Percentiles rank a stretch among this genome's conserved stretches.
Evolutionary conservation across 1,139 yeast species (phyloP).

Genomic region (Schwanniomyces etchellsii): DNA sequence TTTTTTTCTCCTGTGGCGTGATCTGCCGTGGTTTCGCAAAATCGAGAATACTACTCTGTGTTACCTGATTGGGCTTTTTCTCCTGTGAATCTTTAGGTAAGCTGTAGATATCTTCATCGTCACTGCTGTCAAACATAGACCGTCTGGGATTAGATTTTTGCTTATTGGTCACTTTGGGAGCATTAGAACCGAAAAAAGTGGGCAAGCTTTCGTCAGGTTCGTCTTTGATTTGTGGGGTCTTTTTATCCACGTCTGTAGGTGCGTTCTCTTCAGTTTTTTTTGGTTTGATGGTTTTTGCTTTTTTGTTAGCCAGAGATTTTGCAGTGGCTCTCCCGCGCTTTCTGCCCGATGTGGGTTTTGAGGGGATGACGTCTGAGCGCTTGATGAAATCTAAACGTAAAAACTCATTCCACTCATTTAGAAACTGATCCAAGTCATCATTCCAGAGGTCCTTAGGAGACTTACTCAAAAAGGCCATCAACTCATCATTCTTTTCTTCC

Average conservation of each 20-base stretch:
- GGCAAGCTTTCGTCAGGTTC: slow-evolving; percentile 6
- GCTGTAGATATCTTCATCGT: slow-evolving; percentile 25
- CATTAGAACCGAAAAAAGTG: slow-evolving; percentile 2
- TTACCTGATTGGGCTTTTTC: too few relatives aligned
- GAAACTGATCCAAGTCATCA: slow-evolving; percentile 71
- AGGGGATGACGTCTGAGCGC: slow-evolving; percentile 24
- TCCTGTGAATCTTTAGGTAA: slow-evolving; percentile 2
- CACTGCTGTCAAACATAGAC: slow-evolving; percentile 22
- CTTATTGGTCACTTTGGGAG: background rate
- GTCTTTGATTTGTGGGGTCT: slow-evolving; percentile 3
- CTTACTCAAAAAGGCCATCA: slow-evolving; percentile 58
- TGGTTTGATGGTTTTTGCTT: slow-evolving; percentile 10
- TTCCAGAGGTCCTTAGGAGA: slow-evolving; percentile 89
- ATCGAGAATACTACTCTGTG: too few relatives aligned
- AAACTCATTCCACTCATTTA: slow-evolving; percentile 61
- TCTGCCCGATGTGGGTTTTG: slow-evolving; percentile 24
- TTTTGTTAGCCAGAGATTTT: slow-evolving; percentile 9
- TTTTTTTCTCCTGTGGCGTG: too few relatives aligned
- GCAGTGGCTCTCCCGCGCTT: slow-evolving; percentile 16
- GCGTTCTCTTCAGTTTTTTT: slow-evolving; percentile 10
- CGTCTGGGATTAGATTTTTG: slow-evolving; percentile 6
- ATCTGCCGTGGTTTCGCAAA: too few relatives aligned
- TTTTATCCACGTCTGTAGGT: slow-evolving; percentile 5
- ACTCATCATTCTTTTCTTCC: slow-evolving; percentile 66
- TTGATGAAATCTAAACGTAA: slow-evolving; percentile 29